Evolutionary conservation across 164 flowering plant genomes (phyloP), one percentile per base, ranked within the genome.

Genomic region (Stephania cephalantha): DNA sequence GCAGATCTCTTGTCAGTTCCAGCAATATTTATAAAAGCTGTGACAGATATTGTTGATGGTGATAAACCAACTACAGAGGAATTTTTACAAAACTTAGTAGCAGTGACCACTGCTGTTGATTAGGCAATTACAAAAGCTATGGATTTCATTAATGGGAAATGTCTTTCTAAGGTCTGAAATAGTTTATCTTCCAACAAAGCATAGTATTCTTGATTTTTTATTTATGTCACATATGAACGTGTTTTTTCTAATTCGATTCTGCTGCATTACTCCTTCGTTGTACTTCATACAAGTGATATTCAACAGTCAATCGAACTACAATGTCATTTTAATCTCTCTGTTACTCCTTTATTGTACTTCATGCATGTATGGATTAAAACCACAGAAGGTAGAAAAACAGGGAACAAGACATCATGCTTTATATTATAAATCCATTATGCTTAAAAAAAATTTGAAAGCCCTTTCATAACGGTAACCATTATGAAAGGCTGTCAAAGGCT

Each of bases 31-130:
- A 52, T 95, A 22, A 95, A 95, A 84, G 97, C 97, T 68, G 97
- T 95, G 69, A 91, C 97, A 12, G 97, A 93, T 77, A 84, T 93
- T 52, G 87, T 95, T 46, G 97, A 93, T 82, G 97, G 97, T 25
- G 93, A 91, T 11, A 95, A 90, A 79, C 98, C 98, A 78, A 90
- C 97, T 4, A 81, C 95, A 0, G 97, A 93, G 80, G 99, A 95
- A 76, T 95, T 92, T 83, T 78, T 92, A 78, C 87, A 87, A 80
- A 93, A 95, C 81, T 81, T 95, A 82, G 85, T 85, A 2, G 84
- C 92, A 1, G 98, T 93, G n/a, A 85, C 97, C 18, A 88, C 92
- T 69, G 90, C 91, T 35, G 97, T 95, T 45, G 97, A 83, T 69
- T 78, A 81, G 71, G 69, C 89, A 42, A 91, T 90, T 70, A 75